Percentiles rank a stretch among this genome's conserved stretches.
Conservation (phyloP, 345 rosid genomes). For the Raphanus raphanistrum region DNA sequence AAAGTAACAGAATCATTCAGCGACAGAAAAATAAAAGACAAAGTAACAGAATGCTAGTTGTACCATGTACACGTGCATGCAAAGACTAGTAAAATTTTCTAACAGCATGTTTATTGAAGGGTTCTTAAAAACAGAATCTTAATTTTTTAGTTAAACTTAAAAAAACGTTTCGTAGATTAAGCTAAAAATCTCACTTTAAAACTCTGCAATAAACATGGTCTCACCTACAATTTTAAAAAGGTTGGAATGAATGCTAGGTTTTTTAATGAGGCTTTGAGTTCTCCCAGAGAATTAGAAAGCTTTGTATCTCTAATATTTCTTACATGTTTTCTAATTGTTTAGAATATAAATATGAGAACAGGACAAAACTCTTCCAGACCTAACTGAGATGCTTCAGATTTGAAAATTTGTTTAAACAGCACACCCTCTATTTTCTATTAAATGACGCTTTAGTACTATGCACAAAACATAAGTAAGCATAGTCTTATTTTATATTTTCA, state of each 20-base stretch:
- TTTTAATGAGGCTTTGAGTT: not conserved
- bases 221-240: too few species aligned
- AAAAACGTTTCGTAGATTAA: too few species aligned
- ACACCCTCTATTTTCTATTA: too few species aligned
- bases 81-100: not conserved
- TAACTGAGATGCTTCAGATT: not conserved
- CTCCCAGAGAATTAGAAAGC: not conserved
- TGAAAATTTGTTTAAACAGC: not conserved
- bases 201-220: too few species aligned
- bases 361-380: not conserved
- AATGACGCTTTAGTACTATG: too few species aligned
- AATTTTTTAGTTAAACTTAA: too few species aligned
- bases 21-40: too few species aligned
- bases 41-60: not conserved
- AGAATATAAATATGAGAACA: not conserved
- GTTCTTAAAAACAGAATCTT: too few species aligned
- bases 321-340: not conserved
- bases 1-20: not conserved
- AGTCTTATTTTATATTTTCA: too few species aligned
- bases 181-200: too few species aligned
- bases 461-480: too few species aligned
- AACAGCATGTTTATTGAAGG: too few species aligned
- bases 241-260: not conserved
- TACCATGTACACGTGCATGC: not conserved
- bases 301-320: not conserved